Evolutionary conservation across 2,329 filamentous ascomycete genomes (phyloP).

Genomic region (Penicillium freii): DNA sequence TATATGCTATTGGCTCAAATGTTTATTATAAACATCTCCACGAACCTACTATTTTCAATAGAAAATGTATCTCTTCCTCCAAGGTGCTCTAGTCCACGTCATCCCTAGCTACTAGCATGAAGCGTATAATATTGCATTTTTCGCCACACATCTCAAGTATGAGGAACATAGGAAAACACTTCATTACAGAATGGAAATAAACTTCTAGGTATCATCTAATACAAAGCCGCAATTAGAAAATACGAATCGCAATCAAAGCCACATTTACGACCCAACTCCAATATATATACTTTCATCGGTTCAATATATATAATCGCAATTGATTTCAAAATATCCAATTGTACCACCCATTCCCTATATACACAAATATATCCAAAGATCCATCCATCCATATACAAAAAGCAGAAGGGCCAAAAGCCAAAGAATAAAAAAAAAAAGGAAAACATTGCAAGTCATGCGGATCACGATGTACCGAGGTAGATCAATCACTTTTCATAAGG

Average conservation of each 20-base stretch:
- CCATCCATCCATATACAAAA: constrained; percentile 4
- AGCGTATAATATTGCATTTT: not conserved
- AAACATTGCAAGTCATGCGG: constrained; percentile 6
- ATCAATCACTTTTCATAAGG: constrained; percentile 28
- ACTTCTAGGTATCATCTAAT: not conserved
- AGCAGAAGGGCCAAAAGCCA: too few species aligned
- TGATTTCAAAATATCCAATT: not conserved
- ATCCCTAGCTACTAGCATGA: not conserved
- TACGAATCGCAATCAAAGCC: not conserved
- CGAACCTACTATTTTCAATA: too few species aligned
- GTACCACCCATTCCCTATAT: not conserved
- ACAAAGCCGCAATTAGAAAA: not conserved
- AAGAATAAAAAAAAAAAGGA: not conserved
- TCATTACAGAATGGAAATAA: not conserved
- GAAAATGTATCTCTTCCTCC: not conserved
- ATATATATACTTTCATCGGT: not conserved
- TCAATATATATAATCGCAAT: not conserved
- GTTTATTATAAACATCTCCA: not conserved
- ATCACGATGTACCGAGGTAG: constrained; percentile 2
- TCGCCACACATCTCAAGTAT: not conserved
- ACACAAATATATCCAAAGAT: not conserved
- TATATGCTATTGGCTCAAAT: not conserved
- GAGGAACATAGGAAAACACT: not conserved
- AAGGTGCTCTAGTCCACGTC: not conserved
- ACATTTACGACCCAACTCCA: not conserved